Conservation (phyloP, 306 rosid genomes). For the Geum urbanum region DNA sequence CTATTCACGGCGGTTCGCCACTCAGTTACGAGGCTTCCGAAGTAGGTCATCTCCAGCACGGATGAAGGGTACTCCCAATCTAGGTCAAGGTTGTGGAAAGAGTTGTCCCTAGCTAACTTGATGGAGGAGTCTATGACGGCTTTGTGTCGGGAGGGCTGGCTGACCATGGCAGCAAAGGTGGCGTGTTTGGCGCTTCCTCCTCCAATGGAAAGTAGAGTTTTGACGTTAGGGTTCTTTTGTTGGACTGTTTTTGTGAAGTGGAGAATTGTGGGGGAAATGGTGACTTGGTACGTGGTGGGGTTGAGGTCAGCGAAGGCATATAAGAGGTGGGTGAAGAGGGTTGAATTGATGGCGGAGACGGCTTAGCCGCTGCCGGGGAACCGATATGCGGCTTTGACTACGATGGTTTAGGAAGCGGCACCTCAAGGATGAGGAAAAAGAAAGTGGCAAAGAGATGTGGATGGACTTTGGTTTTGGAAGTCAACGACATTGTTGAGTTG, state of each 20-base stretch:
- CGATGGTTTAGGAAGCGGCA: conserved; percentile 27
- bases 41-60: conserved; percentile 31
- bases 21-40: conserved; percentile 35
- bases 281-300: conserved; percentile 23
- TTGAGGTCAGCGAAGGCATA: conserved; percentile 52
- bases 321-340: conserved; percentile 57
- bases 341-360: conserved; percentile 39
- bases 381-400: conserved; percentile 42
- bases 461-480: conserved; percentile 26
- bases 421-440: conserved; percentile 22
- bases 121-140: conserved; percentile 40
- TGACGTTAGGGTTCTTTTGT: conserved; percentile 35
- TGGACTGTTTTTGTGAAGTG: conserved; percentile 37
- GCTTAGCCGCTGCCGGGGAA: conserved; percentile 30
- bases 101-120: conserved; percentile 27
- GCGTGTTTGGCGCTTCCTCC: conserved; percentile 29
- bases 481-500: conserved; percentile 31
- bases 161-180: conserved; percentile 39
- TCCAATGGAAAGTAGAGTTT: conserved; percentile 45
- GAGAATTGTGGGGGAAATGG: conserved; percentile 33
- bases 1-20: conserved; percentile 37
- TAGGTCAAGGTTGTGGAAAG: conserved; percentile 41
- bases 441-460: no score
- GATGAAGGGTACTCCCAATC: conserved; percentile 40
- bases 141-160: conserved; percentile 23